phyloP scores from a whole-genome alignment of 1,284 basidiomycete genomes.

The Ganoderma multipileum region DNA sequence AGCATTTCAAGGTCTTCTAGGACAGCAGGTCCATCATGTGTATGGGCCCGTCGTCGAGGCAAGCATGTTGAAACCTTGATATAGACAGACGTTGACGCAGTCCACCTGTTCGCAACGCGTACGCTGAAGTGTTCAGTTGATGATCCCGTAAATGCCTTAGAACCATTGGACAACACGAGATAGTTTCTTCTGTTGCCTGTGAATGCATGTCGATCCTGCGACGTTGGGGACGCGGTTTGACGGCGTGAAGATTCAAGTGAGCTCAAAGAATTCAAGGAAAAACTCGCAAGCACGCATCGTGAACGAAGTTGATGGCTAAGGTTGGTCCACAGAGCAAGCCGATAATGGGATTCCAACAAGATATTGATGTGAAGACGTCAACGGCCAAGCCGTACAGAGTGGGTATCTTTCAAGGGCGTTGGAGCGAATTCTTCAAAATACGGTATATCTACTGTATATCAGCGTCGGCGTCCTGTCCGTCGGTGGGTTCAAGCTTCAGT shows the following conservation, averaged over 20 bases:
- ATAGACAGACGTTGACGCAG: no score
- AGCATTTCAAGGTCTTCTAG: not conserved
- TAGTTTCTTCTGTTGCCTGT: no score
- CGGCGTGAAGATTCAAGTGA: not conserved
- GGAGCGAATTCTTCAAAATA: not conserved
- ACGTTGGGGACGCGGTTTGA: not conserved
- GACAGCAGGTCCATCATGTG: not conserved
- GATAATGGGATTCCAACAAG: not conserved
- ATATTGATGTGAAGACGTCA: not conserved
- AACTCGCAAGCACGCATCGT: not conserved
- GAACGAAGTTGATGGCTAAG: not conserved
- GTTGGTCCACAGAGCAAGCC: not conserved
- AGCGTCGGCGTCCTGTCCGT: not conserved
- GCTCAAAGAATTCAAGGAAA: not conserved
- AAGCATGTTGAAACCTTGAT: not conserved
- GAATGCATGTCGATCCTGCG: no score
- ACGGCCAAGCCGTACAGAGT: not conserved
- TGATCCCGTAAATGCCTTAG: no score
- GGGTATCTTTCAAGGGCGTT: not conserved
- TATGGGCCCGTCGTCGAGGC: not conserved
- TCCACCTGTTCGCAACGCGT: no score
- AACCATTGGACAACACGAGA: no score
- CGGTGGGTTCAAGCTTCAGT: not conserved
- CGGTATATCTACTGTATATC: not conserved
- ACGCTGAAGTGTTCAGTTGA: no score